A percentile compares a stretch with the other conserved stretches of the same genome.
These are phyloP conservation scores for Coemansia sp. DNA, from an alignment of 192 early-diverging fungal genomes.

Conservation along the genomic window DNA sequence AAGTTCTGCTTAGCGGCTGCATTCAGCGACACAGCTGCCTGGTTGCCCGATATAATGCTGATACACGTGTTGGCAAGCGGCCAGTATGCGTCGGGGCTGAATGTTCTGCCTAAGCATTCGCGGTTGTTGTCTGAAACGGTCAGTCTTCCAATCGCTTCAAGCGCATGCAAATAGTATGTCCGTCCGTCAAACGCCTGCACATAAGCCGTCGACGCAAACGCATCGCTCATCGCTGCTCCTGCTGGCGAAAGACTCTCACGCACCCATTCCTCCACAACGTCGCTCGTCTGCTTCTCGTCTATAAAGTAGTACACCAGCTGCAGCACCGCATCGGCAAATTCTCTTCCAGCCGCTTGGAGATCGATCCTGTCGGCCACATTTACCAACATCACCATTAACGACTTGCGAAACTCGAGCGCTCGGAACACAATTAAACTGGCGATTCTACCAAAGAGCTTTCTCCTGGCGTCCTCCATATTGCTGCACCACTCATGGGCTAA, in stretches of 20 bases:
- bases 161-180: conserved; percentile 38
- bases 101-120: conserved; percentile 7
- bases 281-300: conserved; percentile 40
- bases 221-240: conserved; percentile 13
- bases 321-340: conserved; percentile 26
- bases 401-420: conserved; percentile 47
- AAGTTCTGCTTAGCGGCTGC: conserved; percentile 15
- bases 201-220: conserved; percentile 6
- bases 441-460: not conserved
- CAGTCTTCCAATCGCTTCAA: conserved; percentile 40
- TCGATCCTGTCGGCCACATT: conserved; percentile 40
- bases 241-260: conserved; percentile 16
- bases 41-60: conserved; percentile 34
- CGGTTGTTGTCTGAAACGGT: conserved; percentile 31
- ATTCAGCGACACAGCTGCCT: conserved; percentile 15
- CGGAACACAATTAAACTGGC: conserved; percentile 33
- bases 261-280: conserved; percentile 26
- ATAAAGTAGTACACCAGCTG: conserved; percentile 42
- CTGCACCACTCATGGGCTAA: conserved; percentile 2
- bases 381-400: conserved; percentile 35
- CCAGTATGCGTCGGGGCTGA: conserved; percentile 9
- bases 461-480: not conserved
- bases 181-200: conserved; percentile 31
- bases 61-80: conserved; percentile 35
- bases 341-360: conserved; percentile 7